phyloP scores from a whole-genome alignment of 2,329 filamentous ascomycete species.

The Endocalyx cinctus region DNA sequence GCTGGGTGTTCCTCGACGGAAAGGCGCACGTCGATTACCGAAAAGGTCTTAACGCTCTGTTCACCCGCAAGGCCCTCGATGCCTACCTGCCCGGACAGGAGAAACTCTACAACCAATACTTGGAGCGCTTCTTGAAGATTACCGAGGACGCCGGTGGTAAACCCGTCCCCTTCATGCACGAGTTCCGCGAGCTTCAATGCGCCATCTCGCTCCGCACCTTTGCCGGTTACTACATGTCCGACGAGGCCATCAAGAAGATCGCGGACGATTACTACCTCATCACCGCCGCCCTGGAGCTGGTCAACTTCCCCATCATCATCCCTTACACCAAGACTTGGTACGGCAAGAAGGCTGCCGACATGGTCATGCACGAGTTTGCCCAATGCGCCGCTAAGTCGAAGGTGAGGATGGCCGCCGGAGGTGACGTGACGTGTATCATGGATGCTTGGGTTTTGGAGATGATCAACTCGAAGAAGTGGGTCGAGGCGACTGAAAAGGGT shows the following conservation, averaged over 20 bases:
- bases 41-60: slow-evolving; percentile 91
- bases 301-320: slow-evolving; percentile 97
- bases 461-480: slow-evolving; percentile 78
- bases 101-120: slow-evolving; percentile 85
- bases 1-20: slow-evolving; percentile 97
- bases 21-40: slow-evolving; percentile 94
- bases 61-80: slow-evolving; percentile 85
- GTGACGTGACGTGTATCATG: slow-evolving; percentile 86
- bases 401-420: slow-evolving; percentile 84
- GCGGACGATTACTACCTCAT: slow-evolving; percentile 96
- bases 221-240: slow-evolving; percentile 89
- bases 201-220: slow-evolving; percentile 96
- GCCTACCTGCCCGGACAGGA: slow-evolving; percentile 89
- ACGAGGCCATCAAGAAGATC: slow-evolving; percentile 87
- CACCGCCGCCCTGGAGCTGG: slow-evolving; percentile 89
- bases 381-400: slow-evolving; percentile 93
- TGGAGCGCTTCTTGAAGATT: slow-evolving; percentile 70
- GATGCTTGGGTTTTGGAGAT: slow-evolving; percentile 90
- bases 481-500: slow-evolving; percentile 71
- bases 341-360: slow-evolving; percentile 90
- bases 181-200: slow-evolving; percentile 92
- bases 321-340: slow-evolving; percentile 97
- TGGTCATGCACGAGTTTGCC: slow-evolving; percentile 84
- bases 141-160: slow-evolving; percentile 68
- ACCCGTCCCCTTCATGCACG: slow-evolving; percentile 81